A percentile compares a stretch with the other conserved stretches of the same genome.
Evolutionary conservation across 305 asterid species (phyloP).

Genomic region (Galium porrigens): DNA sequence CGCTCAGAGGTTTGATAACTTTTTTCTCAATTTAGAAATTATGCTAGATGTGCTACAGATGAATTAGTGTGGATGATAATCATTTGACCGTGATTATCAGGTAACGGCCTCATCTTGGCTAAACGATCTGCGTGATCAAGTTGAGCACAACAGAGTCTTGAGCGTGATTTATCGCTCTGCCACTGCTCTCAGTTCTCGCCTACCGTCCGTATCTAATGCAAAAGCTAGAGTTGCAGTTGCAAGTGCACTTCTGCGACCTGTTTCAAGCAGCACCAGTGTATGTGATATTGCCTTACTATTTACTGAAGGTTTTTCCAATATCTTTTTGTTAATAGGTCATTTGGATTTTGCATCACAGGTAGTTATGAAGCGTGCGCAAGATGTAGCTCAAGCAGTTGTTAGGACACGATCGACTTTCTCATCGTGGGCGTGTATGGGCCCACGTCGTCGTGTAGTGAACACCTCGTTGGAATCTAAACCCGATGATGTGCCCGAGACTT

Average conservation of each 20-base stretch:
- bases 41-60: not conserved
- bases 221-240: slow-evolving; percentile 81
- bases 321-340: no score
- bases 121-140: slow-evolving; percentile 77
- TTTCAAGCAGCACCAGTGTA: slow-evolving; percentile 75
- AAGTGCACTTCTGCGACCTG: slow-evolving; percentile 71
- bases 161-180: slow-evolving; percentile 69
- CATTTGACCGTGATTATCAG: slow-evolving; percentile 23
- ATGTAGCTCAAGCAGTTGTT: slow-evolving; percentile 81
- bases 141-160: slow-evolving; percentile 51
- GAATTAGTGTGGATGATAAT: slow-evolving; percentile 11
- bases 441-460: slow-evolving; percentile 57
- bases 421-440: slow-evolving; percentile 80
- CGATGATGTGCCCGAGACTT: slow-evolving; percentile 35
- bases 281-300: not conserved
- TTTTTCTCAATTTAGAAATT: no score
- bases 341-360: slow-evolving; percentile 28
- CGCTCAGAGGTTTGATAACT: slow-evolving; percentile 59
- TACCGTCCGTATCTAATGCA: slow-evolving; percentile 68
- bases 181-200: slow-evolving; percentile 68
- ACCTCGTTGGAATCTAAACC: slow-evolving; percentile 27
- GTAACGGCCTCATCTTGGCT: slow-evolving; percentile 85
- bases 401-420: slow-evolving; percentile 62
- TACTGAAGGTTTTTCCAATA: no score
- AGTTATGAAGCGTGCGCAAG: slow-evolving; percentile 81